Base-by-base conservation (phyloP, 768 basidiomycete genomes). In the Melanogaster broomeanus region DNA sequence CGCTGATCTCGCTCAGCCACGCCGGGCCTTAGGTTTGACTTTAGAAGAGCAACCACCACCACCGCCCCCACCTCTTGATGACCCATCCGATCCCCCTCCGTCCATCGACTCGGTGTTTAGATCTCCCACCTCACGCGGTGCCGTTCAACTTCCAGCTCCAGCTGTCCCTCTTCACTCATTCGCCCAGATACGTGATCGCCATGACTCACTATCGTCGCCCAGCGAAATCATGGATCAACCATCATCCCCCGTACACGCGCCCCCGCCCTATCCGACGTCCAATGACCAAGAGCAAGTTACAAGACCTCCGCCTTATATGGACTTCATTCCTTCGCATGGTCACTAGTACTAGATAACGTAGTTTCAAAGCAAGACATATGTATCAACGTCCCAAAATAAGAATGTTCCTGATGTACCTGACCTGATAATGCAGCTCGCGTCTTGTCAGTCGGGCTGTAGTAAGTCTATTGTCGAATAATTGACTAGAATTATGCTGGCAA, bases 51-150 rank as follows among this genome's bases (percentile, higher is more conserved):
- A 71, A 74, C 83, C 77, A 1, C 90, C 88, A 0, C 91, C 90
- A 0, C 90, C 90, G 5, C 89, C 90, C 0, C 87, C 86, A 16
- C 83, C 85, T 30, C 79, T 92, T 74, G 91, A 93, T 61, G 91
- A 93, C 67, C 91, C 91, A 19, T 85, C 84, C 2, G 91, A 93
- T 65, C 91, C 90, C 19, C 91, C 91, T 5, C 91, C 91, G 12
- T 89, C 88, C 6, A 93, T 93, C 59, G 88, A 93, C 67, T 90
- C 88, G 9, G 86, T 84, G 43, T 90, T 87, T 61, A 77, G 77
- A 59, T 71, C 73, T 7, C 71, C 51, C 53, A 56, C 45, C 12
- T 67, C 46, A 43, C 58, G 55, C 52, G 61, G 46, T 24, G 18
- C 52, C 33, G 55, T 51, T 25, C 61, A 60, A 43, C 58, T 53